These are phyloP conservation scores for Nephromyces sp. DNA, from an alignment of 169 alveolate genomes.

Conservation along the genomic window DNA sequence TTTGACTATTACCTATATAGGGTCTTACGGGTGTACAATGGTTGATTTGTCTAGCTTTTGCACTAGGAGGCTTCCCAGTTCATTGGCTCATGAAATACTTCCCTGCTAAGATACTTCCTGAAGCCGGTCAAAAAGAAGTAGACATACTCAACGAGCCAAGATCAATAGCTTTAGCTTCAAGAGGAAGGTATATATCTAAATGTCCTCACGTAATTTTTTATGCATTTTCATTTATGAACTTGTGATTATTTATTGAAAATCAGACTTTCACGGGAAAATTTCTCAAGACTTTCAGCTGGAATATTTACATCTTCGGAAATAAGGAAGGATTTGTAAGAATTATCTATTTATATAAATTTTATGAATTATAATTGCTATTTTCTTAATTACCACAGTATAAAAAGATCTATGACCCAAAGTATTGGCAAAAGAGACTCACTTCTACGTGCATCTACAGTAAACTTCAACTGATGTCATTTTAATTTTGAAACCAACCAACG, in stretches of 20 bases:
- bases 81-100: conserved; percentile 7
- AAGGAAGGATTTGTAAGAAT: not conserved
- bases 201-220: not conserved
- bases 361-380: not conserved
- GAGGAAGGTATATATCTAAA: conserved; percentile 16
- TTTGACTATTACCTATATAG: not conserved
- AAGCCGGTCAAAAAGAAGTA: conserved; percentile 22
- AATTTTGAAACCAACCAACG: not conserved
- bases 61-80: conserved; percentile 13
- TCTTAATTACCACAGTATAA: not conserved
- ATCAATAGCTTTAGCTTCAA: conserved; percentile 24
- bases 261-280: too few species aligned
- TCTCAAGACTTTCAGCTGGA: not conserved
- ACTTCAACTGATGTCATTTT: not conserved
- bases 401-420: not conserved
- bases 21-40: conserved; percentile 29
- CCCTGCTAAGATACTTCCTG: conserved; percentile 13
- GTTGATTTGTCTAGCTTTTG: conserved; percentile 13
- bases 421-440: not conserved
- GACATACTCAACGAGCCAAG: conserved; percentile 4
- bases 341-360: not conserved
- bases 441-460: not conserved
- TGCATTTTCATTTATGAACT: not conserved
- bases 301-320: not conserved
- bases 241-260: not conserved